These are phyloP conservation scores for Lithospermum erythrorhizon DNA, from an alignment of 257 asterid species.

Conservation along the genomic window DNA sequence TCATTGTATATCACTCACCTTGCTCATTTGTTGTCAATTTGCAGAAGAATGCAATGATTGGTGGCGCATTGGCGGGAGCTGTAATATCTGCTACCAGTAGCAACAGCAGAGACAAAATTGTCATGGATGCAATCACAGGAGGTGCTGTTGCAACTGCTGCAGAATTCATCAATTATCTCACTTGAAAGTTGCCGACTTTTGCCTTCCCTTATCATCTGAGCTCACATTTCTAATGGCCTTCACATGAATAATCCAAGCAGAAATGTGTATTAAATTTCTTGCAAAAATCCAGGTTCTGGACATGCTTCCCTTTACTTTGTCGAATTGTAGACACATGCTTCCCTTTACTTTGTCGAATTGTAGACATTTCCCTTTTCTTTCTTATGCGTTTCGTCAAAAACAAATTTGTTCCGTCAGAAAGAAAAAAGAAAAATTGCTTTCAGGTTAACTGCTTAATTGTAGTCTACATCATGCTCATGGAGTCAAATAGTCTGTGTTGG, in stretches of 20 bases:
- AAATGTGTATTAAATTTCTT: background rate
- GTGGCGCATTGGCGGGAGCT: slow-evolving; percentile 75
- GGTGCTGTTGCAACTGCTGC: slow-evolving; percentile 85
- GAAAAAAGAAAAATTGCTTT: background rate
- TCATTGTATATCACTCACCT: background rate
- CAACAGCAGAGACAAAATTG: slow-evolving; percentile 47
- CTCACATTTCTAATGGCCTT: background rate
- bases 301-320: background rate
- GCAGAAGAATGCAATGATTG: slow-evolving; percentile 72
- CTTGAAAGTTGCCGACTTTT: slow-evolving; percentile 15
- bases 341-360: background rate
- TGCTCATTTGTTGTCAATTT: slow-evolving; percentile 4
- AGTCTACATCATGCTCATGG: too few relatives aligned
- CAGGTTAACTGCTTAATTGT: too few relatives aligned
- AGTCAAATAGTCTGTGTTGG: too few relatives aligned
- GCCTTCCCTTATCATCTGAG: background rate
- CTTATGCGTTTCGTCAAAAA: background rate
- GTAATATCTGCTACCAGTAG: slow-evolving; percentile 39
- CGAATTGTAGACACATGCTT: background rate
- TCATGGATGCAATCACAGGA: slow-evolving; percentile 59
- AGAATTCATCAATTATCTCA: slow-evolving; percentile 43
- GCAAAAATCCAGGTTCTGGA: background rate
- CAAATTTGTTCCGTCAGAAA: too few relatives aligned
- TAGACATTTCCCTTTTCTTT: background rate
- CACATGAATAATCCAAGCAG: background rate